Base-by-base conservation (phyloP, 2,329 filamentous ascomycete species). In the Thyridium curvatum region DNA sequence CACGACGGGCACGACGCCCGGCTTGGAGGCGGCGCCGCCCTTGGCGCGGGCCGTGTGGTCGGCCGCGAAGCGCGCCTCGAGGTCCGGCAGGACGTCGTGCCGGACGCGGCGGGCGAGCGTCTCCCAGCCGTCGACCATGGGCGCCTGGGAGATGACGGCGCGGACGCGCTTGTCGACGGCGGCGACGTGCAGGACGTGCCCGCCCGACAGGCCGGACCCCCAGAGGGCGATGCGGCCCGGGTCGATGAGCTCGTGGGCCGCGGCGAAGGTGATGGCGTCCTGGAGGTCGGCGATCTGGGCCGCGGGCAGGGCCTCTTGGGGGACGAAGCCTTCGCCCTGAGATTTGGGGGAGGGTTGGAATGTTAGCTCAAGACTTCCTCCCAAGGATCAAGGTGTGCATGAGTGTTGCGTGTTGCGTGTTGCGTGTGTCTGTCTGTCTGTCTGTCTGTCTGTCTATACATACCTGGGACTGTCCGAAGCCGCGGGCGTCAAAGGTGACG, bases 121-220 rank as follows among this genome's bases (percentile, higher is more conserved):
- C 21, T 26, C 21, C 21, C 21, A 26, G 21, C 21, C 21, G 21
- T 26, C 21, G 30, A 30, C 33, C 16, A 40, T 13, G 12, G 38
- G 38, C 16, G 32, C 28, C 32, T 29, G 18, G 21, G 32, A 21
- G 9, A 40, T 30, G 15, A 40, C 32, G 26, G 38, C 38, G 7
- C 15, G 13, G n/a, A 30, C 33, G 6, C 38, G 38, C 26, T 40
- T 40, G 38, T 40, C 38, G 18, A 40, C n/a, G 14, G 38, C 38
- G 3, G 38, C 38, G 8, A 34, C 38, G 26, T 26, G 18, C 38
- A 40, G 32, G 13, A 34, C 38, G n/a, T 36, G 17, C 13, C 16
- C 32, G 12, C 38, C 38, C 18, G 32, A 36, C 15, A 35, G 30
- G 12, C 32, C 33, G 17, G 16, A 40, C 12, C 38, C 38, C 38